A percentile compares a stretch with the other conserved stretches of the same genome.
Evolutionary conservation across 164 flowering plant species (phyloP).

Genomic region (Umbellularia californica): DNA sequence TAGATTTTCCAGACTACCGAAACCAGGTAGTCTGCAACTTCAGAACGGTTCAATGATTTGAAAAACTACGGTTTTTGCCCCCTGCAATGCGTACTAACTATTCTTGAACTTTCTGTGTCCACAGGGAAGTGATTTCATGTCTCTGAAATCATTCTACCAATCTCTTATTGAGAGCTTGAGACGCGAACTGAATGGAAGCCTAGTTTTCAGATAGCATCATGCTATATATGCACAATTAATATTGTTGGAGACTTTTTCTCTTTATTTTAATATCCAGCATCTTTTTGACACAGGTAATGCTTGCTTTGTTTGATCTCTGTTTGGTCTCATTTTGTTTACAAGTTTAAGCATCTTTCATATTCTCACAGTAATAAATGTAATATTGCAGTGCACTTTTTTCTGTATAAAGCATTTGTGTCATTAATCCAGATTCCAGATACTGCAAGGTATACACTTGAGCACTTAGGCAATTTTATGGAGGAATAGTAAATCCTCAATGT

Average conservation of each 20-base stretch:
- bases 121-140: conserved; percentile 78
- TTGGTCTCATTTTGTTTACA: background rate
- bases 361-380: background rate
- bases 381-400: conserved; percentile 27
- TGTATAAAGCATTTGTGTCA: conserved; percentile 28
- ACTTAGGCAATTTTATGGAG: background rate
- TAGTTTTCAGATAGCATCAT: conserved; percentile 78
- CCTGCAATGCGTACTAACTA: background rate
- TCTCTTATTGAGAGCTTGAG: conserved; percentile 75
- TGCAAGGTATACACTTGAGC: background rate
- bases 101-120: conserved; percentile 2
- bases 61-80: background rate
- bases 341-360: background rate
- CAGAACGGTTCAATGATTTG: background rate
- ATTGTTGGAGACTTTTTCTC: background rate
- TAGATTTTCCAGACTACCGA: background rate
- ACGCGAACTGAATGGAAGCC: conserved; percentile 77
- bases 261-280: background rate
- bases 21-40: background rate
- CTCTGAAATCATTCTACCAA: conserved; percentile 72
- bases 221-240: background rate
- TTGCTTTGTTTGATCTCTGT: background rate
- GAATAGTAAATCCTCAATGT: background rate
- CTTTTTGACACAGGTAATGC: background rate
- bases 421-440: background rate